These are phyloP conservation scores for Neurospora sp. DNA, from an alignment of 495 filamentous ascomycete species.

Conservation along the genomic window DNA sequence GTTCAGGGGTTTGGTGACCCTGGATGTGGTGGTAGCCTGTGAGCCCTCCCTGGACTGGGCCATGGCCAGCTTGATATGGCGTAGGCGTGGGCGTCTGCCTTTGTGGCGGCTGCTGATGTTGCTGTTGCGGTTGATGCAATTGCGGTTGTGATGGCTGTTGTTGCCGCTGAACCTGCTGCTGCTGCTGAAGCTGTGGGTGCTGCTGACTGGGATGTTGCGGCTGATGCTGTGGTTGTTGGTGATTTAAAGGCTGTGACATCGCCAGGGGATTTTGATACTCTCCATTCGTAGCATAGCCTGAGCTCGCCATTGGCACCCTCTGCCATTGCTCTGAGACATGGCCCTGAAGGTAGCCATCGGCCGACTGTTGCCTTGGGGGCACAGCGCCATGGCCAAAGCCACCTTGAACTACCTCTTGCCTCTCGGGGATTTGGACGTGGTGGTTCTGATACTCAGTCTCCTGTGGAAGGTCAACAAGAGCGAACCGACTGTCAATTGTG, in stretches of 20 bases:
- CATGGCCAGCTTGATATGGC: conserved; percentile 5
- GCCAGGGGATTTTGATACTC: conserved; percentile 21
- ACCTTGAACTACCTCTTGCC: conserved; percentile 9
- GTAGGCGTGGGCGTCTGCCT: conserved; percentile 5
- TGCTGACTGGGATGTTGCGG: conserved; percentile 22
- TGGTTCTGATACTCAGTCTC: conserved; percentile 8
- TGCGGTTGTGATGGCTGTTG: conserved; percentile 11
- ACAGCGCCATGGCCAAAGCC: conserved; percentile 7
- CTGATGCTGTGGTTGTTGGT: conserved; percentile 11
- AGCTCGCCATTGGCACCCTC: conserved; percentile 1
- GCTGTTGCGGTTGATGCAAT: conserved; percentile 10
- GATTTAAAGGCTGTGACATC: conserved; percentile 4
- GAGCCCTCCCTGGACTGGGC: background rate
- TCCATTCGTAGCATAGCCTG: conserved; percentile 7
- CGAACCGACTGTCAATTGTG: conserved; percentile 13
- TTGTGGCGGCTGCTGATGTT: background rate
- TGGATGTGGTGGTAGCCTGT: conserved; percentile 7
- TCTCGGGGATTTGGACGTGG: conserved; percentile 6
- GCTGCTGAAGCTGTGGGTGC: conserved; percentile 23
- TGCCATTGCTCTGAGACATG: conserved; percentile 16
- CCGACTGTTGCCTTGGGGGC: background rate
- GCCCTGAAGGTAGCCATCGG: conserved; percentile 11
- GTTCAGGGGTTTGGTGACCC: conserved; percentile 4
- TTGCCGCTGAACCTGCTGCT: conserved; percentile 5
- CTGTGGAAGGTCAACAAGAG: conserved; percentile 10